phyloP scores from a whole-genome alignment of 2,329 filamentous ascomycete species.

The Sarocladium kiliense region DNA sequence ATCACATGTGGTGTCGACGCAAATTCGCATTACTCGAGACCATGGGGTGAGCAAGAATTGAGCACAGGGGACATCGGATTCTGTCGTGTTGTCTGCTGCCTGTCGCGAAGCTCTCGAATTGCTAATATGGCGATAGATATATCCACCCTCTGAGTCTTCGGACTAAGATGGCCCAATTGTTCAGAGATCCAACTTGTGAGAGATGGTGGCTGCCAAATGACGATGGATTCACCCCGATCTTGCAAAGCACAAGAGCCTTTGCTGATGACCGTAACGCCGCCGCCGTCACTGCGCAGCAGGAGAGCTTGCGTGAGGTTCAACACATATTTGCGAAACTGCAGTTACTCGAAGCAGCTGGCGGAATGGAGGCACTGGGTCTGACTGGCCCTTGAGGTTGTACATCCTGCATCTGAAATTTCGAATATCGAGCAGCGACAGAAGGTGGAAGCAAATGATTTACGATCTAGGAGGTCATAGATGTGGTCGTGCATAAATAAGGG shows the following conservation, averaged over 20 bases:
- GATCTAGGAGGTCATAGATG: neutral
- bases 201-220: slow-evolving; percentile 89
- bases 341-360: neutral
- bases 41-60: slow-evolving; percentile 72
- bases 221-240: slow-evolving; percentile 66
- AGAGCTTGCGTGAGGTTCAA: slow-evolving; percentile 69
- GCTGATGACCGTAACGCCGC: slow-evolving; percentile 69
- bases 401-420: neutral
- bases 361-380: neutral
- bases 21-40: slow-evolving; percentile 76
- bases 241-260: slow-evolving; percentile 74
- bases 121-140: slow-evolving; percentile 54
- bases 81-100: too few relatives aligned
- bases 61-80: too few relatives aligned
- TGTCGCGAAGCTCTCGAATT: too few relatives aligned
- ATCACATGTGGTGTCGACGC: slow-evolving; percentile 73
- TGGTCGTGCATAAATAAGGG: neutral
- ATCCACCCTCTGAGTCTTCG: slow-evolving; percentile 75
- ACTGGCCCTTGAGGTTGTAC: neutral
- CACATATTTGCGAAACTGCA: slow-evolving; percentile 62
- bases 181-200: slow-evolving; percentile 64
- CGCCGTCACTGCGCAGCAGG: slow-evolving; percentile 50
- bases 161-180: slow-evolving; percentile 68
- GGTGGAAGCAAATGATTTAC: neutral
- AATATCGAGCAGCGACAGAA: neutral